Conservation (phyloP, 2,329 filamentous ascomycete genomes). For the Scedosporium boydii region DNA sequence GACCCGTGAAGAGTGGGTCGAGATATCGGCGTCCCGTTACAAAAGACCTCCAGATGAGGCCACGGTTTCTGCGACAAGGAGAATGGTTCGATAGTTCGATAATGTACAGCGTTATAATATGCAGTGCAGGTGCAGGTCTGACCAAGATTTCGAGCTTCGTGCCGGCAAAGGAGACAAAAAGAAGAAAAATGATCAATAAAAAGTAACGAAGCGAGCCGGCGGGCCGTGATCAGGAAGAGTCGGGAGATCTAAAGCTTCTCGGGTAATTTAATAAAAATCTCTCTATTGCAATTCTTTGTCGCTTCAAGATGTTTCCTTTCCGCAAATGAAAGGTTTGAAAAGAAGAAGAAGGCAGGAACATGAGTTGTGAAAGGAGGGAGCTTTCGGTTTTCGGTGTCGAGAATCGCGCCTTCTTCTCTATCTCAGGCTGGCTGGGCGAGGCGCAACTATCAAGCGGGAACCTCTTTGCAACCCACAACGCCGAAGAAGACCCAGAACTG, state of each 20-base stretch:
- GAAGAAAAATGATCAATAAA: background rate
- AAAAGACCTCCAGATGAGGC: background rate
- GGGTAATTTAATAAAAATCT: background rate
- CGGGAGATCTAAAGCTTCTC: background rate
- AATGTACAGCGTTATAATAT: background rate
- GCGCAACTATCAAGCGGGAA: background rate
- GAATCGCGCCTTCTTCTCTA: background rate
- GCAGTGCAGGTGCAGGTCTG: background rate
- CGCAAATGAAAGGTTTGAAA: background rate
- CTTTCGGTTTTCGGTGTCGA: background rate
- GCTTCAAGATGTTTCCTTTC: background rate
- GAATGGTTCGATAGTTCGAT: background rate
- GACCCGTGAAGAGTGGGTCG: background rate
- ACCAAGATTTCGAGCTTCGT: background rate
- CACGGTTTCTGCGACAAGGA: background rate
- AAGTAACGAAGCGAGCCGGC: background rate
- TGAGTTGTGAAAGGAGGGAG: background rate
- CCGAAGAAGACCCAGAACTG: background rate
- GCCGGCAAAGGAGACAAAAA: background rate
- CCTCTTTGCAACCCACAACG: background rate
- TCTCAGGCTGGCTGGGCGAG: background rate
- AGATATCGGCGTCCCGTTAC: background rate
- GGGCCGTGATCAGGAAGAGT: background rate
- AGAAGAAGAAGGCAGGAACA: background rate
- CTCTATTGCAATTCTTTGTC: background rate